Evolutionary conservation across 2,329 filamentous ascomycete species (phyloP).

Genomic region (Penicillium hordei): DNA sequence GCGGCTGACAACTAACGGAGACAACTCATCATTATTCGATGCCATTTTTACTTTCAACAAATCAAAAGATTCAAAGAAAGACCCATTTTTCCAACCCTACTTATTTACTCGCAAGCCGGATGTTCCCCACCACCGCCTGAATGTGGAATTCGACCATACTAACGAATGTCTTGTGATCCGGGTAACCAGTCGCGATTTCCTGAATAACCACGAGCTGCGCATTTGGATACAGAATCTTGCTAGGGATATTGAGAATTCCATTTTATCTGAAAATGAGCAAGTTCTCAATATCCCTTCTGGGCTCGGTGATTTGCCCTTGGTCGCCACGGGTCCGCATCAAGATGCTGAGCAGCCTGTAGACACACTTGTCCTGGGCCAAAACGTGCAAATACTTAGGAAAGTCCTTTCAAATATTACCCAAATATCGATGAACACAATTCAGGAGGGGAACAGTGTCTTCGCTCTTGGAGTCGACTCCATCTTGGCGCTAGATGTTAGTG

Average conservation of each 20-base stretch:
- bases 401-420: not conserved
- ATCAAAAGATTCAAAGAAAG: not conserved
- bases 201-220: not conserved
- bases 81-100: constrained; percentile 4
- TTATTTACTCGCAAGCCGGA: not conserved
- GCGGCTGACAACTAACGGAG: not conserved
- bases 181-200: not conserved
- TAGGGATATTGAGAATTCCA: not conserved
- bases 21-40: not conserved
- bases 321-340: too few relatives aligned
- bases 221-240: not conserved
- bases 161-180: constrained; percentile 1
- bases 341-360: not conserved
- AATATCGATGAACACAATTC: not conserved
- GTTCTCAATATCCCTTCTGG: not conserved
- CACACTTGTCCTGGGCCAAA: not conserved
- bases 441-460: not conserved
- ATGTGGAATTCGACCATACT: constrained; percentile 8
- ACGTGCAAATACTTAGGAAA: not conserved
- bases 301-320: not conserved
- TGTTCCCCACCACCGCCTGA: constrained; percentile 3
- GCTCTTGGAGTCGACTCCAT: not conserved
- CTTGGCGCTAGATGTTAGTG: constrained; percentile 1
- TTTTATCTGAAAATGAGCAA: not conserved
- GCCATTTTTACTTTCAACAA: constrained; percentile 8